Base-by-base conservation (phyloP, 176 grass and related monocot species). In the Elaeis guineensis region DNA sequence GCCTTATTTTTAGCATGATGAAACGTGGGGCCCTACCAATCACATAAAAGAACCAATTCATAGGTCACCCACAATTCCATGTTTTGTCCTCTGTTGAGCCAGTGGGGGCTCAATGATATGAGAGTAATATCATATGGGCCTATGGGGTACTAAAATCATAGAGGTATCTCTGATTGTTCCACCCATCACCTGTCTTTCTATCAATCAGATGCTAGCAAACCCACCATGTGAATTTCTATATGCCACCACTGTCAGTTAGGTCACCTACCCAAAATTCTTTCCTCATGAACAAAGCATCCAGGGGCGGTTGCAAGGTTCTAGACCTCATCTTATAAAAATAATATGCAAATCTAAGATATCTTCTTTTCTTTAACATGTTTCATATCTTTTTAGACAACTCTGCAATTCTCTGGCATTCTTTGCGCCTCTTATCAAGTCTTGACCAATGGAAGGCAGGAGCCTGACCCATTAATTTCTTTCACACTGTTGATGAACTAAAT, bases 311-410 rank as follows among this genome's bases (percentile, higher is more conserved):
- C 51, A 22, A 26, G 49, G 23, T 77, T 80, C 72, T 76, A 76
- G 72, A 71, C 60, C 52, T 39, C 60, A 23, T 63, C 6, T 0
- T 59, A 52, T 48, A 44, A 44, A 44, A 44, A 44, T 44, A 2
- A 44, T 14, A 3, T 12, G 9, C 35, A 44, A 44, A 44, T 44
- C 35, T 14, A 3, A 44, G 35, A 25, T 53, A 64, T 78, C 50
- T 57, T 56, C 19, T 49, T 64, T 72, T 69, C 51, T 77, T 65
- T 64, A 17, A 58, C 49, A 57, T 76, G 54, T 73, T 44, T 52
- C 59, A 69, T 77, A 70, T 81, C 78, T 76, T 49, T 68, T 29
- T 68, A 57, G 63, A 80, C 67, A 80, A 6, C 14, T 16, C 56
- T 25, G 14, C 15, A n/a, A n/a, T 25, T 61, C 16, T 19, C 16